A percentile compares a stretch with the other conserved stretches of the same genome.
phyloP scores from a whole-genome alignment of 108 stramenopile genomes.

The Skeletonema menzelii region DNA sequence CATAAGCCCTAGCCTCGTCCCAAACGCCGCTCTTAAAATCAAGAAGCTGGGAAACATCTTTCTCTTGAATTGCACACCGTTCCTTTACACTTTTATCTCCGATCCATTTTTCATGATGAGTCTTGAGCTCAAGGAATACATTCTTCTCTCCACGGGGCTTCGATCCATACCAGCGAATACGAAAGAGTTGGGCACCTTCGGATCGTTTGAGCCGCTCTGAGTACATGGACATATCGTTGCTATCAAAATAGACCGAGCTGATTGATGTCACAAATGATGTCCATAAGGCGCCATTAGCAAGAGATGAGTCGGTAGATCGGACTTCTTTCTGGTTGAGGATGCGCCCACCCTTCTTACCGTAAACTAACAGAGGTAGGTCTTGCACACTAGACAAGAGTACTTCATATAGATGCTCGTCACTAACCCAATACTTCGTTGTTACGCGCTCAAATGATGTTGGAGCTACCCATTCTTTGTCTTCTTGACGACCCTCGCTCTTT shows the following conservation, averaged over 20 bases:
- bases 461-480: conserved; percentile 24
- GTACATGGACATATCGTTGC: conserved; percentile 38
- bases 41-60: conserved; percentile 12
- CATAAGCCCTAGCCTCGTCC: conserved; percentile 1
- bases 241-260: conserved; percentile 49
- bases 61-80: conserved; percentile 20
- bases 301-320: background rate
- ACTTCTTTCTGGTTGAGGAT: background rate
- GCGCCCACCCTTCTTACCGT: conserved; percentile 19
- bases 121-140: conserved; percentile 46
- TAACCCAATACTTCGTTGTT: conserved; percentile 51
- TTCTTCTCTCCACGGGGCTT: conserved; percentile 26
- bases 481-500: background rate
- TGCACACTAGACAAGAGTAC: conserved; percentile 15
- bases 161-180: conserved; percentile 46
- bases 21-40: background rate
- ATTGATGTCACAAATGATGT: conserved; percentile 27
- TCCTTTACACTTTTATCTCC: conserved; percentile 44
- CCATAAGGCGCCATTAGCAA: conserved; percentile 24
- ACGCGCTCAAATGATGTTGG: conserved; percentile 25
- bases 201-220: conserved; percentile 22
- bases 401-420: conserved; percentile 21
- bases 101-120: conserved; percentile 49
- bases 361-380: conserved; percentile 44
- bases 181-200: conserved; percentile 40